These are phyloP conservation scores for Colletotrichum sp. DNA, from an alignment of 2,329 filamentous ascomycete genomes.

Conservation along the genomic window DNA sequence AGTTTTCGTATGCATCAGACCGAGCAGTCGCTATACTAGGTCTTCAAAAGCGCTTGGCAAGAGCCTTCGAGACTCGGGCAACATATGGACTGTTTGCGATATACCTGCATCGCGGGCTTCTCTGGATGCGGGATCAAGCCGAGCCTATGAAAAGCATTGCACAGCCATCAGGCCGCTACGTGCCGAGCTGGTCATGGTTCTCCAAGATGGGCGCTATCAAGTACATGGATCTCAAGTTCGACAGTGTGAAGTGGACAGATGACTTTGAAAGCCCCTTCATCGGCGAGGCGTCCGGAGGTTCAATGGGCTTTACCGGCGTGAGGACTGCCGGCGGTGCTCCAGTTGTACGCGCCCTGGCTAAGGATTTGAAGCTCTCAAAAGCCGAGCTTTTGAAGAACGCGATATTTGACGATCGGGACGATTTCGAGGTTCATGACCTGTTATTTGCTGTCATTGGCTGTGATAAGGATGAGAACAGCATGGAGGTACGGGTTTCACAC, in stretches of 20 bases:
- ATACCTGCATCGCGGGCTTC: not conserved
- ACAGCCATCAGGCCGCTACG: not conserved
- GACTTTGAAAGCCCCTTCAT: slow-evolving; percentile 1
- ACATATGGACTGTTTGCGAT: not conserved
- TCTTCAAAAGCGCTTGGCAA: not conserved
- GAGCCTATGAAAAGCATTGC: not conserved
- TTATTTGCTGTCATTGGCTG: not conserved
- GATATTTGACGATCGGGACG: not conserved
- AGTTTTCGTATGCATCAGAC: slow-evolving; percentile 1
- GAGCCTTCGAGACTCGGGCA: not conserved
- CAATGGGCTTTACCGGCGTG: not conserved
- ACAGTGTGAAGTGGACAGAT: not conserved
- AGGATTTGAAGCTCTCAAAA: not conserved
- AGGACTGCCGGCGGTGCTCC: not conserved
- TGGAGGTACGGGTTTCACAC: not conserved
- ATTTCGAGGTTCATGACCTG: not conserved
- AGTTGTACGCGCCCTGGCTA: not conserved
- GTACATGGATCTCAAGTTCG: not conserved
- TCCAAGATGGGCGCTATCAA: not conserved
- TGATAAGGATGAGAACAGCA: not conserved
- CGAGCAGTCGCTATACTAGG: slow-evolving; percentile 4
- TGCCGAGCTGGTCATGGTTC: slow-evolving; percentile 11
- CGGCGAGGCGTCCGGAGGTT: not conserved
- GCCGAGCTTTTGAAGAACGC: not conserved
- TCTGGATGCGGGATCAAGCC: not conserved